Evolutionary conservation across 164 flowering plant genomes (phyloP), one percentile per base, ranked within the genome.

Genomic region (Hamamelis virginiana): DNA sequence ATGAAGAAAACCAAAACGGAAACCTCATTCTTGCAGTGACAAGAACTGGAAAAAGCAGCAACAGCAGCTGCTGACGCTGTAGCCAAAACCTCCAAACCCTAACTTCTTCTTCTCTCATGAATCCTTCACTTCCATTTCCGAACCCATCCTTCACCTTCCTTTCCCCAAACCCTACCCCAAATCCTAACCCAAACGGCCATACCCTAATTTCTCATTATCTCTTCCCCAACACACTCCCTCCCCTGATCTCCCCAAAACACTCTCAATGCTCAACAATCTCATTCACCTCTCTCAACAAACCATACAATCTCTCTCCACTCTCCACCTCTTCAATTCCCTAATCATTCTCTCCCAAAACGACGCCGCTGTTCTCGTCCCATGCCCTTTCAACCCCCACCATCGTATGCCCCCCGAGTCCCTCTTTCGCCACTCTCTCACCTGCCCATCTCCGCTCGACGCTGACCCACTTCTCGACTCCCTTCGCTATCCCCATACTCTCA

Each of bases 351-450:
- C 65, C 22, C 26, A 50, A 8, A 19, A 26, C 62, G 52, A 67
- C 26, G 59, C 59, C 50, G n/a, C n/a, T n/a, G 61, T 51, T 25
- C 74, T 82, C 67, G 61, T 73, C 63, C 69, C 74, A 11, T 94
- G 97, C 84, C 96, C 90, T 23, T 85, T 68, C 64, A 76, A 95
- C 67, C 82, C 84, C 12, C 69, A 77, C 76, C 97, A 92, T 74
- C 87, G 71, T 23, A 69, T 94, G 69, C 92, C 88, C 0, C 85
- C 92, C 0, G 75, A 82, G 14, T 77, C 79, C 67, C 91, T 92
- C 68, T 94, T 91, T 72, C 80, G 62, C n/a, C 97, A 95, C 73
- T 76, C 72, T 69, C 88, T 92, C 52, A 66, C n/a, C 13, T 90
- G 97, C 84, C 84, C 89, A 19, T 70, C 83, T n/a, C 72, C 80